Evolutionary conservation across 805 yeast species (phyloP).

Genomic region (Hanseniaspora vineae): DNA sequence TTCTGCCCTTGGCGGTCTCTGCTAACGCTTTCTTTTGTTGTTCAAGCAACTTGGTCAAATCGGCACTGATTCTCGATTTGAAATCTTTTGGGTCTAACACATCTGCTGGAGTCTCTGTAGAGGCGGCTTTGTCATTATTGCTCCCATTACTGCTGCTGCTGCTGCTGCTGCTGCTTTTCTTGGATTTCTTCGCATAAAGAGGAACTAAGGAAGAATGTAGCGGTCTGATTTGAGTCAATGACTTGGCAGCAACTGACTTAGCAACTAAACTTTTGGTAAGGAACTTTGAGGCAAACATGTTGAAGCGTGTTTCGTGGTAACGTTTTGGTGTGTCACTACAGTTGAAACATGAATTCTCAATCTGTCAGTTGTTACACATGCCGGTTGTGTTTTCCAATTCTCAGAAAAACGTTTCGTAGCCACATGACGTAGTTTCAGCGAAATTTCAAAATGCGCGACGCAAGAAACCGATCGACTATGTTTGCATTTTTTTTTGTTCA

Average conservation of each 20-base stretch:
- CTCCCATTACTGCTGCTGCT: neutral
- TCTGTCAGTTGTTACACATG: no score
- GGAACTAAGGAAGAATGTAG: neutral
- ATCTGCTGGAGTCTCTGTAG: neutral
- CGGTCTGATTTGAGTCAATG: neutral
- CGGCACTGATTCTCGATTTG: constrained; percentile 4
- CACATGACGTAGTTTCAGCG: no score
- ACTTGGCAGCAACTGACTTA: neutral
- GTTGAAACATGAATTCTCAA: no score
- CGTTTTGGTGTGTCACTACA: no score
- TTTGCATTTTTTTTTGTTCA: no score
- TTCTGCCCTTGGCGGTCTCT: constrained; percentile 56
- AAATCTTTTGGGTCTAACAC: neutral
- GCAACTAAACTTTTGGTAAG: neutral
- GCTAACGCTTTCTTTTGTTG: constrained; percentile 41
- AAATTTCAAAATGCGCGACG: no score
- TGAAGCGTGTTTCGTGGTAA: no score
- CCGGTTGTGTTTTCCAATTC: no score
- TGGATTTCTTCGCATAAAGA: neutral
- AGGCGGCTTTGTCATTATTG: no score
- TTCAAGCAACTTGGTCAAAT: constrained; percentile 23
- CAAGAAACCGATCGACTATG: no score
- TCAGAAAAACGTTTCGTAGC: no score
- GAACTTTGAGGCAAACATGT: neutral
- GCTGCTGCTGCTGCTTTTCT: neutral